Conservation (phyloP, 2,329 filamentous ascomycete species). For the Metarhizium robertsii region DNA sequence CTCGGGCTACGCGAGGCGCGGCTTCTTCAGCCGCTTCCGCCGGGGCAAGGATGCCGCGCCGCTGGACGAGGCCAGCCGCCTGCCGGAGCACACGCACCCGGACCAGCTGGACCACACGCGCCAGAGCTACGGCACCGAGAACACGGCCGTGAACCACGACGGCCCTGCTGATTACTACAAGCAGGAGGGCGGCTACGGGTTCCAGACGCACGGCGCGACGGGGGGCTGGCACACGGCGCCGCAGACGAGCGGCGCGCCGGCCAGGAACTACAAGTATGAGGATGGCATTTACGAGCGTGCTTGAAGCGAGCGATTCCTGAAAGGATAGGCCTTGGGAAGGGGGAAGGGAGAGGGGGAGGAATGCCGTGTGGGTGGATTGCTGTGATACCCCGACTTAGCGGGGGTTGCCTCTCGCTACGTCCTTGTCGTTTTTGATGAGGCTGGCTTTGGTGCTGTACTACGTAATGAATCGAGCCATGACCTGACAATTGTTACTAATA, state of each 20-base stretch:
- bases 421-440: too few species aligned
- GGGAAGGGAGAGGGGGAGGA: background rate
- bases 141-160: constrained; percentile 22
- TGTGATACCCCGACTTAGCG: too few species aligned
- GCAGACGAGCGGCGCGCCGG: constrained; percentile 7
- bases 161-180: constrained; percentile 17
- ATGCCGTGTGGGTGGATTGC: too few species aligned
- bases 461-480: too few species aligned
- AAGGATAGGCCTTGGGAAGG: background rate
- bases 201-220: background rate
- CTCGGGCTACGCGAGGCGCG: constrained; percentile 29
- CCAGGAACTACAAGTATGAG: constrained; percentile 23
- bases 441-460: too few species aligned
- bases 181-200: constrained; percentile 19
- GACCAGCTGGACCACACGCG: constrained; percentile 28
- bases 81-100: constrained; percentile 31
- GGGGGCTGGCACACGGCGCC: constrained; percentile 1
- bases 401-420: too few species aligned
- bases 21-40: constrained; percentile 26
- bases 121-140: constrained; percentile 32
- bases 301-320: constrained; percentile 2
- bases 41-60: constrained; percentile 14
- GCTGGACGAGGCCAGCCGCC: constrained; percentile 19
- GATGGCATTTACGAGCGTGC: constrained; percentile 27
- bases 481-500: too few species aligned